Evolutionary conservation across 371 early-diverging fungal genomes (phyloP).

Genomic region (Lichtheimia ramosa): DNA sequence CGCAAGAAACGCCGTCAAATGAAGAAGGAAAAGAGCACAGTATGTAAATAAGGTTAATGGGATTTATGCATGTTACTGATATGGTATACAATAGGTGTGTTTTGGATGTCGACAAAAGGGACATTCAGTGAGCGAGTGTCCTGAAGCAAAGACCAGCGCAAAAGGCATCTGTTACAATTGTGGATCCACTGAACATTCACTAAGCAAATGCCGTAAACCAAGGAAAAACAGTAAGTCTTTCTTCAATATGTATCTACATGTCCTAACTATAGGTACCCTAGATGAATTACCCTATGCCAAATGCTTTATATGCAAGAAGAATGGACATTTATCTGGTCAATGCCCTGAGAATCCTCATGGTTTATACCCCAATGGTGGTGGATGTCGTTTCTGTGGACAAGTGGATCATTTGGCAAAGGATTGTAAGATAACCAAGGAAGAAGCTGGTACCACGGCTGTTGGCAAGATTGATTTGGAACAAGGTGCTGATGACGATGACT

Average conservation of each 20-base stretch:
- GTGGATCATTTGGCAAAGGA: conserved; percentile 85
- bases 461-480: conserved; percentile 73
- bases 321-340: conserved; percentile 81
- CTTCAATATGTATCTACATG: neutral
- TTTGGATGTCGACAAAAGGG: conserved; percentile 84
- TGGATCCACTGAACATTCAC: conserved; percentile 81
- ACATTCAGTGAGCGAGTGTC: conserved; percentile 82
- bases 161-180: conserved; percentile 85
- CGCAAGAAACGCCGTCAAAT: conserved; percentile 1
- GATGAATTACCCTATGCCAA: conserved; percentile 66
- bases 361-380: conserved; percentile 90
- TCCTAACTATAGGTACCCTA: neutral
- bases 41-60: conserved; percentile 8
- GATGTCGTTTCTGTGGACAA: conserved; percentile 85
- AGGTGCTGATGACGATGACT: conserved; percentile 85
- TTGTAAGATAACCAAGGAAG: conserved; percentile 70
- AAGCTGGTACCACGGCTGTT: conserved; percentile 60
- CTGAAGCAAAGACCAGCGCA: conserved; percentile 49
- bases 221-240: conserved; percentile 52
- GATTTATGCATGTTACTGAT: neutral
- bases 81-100: conserved; percentile 59
- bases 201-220: conserved; percentile 70
- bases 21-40: conserved; percentile 32
- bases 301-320: conserved; percentile 85
- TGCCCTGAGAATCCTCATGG: conserved; percentile 89